Evolutionary conservation across 2,329 filamentous ascomycete species (phyloP).

Genomic region (Colletotrichum karsti): DNA sequence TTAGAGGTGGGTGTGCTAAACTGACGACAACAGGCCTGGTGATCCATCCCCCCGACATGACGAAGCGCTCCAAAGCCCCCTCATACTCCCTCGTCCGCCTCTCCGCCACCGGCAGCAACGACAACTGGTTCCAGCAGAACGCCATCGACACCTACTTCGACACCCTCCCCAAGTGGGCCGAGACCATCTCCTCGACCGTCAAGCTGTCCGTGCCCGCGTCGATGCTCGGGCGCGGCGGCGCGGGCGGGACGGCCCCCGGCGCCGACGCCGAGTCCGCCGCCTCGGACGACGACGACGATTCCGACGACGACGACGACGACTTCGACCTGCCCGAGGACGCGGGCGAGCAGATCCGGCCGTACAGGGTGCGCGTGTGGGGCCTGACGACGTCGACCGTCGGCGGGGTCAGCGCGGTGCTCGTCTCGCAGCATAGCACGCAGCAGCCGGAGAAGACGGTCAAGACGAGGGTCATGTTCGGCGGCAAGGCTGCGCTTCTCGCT

Average conservation of each 20-base stretch:
- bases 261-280: constrained; percentile 31
- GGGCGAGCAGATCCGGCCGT: constrained; percentile 53
- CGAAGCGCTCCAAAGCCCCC: constrained; percentile 43
- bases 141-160: constrained; percentile 36
- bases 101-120: constrained; percentile 59
- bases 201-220: constrained; percentile 53
- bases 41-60: constrained; percentile 49
- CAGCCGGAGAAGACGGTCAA: constrained; percentile 52
- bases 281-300: constrained; percentile 31
- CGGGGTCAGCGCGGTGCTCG: constrained; percentile 59
- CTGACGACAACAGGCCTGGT: constrained; percentile 50
- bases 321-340: constrained; percentile 43
- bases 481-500: neutral
- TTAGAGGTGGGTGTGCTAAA: neutral
- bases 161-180: constrained; percentile 51
- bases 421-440: constrained; percentile 57
- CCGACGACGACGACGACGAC: constrained; percentile 36
- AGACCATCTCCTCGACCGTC: constrained; percentile 53
- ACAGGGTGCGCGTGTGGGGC: constrained; percentile 62
- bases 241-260: constrained; percentile 42
- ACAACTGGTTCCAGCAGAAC: constrained; percentile 64
- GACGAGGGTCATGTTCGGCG: constrained; percentile 48
- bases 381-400: constrained; percentile 60
- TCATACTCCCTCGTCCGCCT: constrained; percentile 61
- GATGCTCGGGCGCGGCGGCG: constrained; percentile 49